Evolutionary conservation across 768 basidiomycete species (phyloP).

Genomic region (Kwoniella dendrophila): DNA sequence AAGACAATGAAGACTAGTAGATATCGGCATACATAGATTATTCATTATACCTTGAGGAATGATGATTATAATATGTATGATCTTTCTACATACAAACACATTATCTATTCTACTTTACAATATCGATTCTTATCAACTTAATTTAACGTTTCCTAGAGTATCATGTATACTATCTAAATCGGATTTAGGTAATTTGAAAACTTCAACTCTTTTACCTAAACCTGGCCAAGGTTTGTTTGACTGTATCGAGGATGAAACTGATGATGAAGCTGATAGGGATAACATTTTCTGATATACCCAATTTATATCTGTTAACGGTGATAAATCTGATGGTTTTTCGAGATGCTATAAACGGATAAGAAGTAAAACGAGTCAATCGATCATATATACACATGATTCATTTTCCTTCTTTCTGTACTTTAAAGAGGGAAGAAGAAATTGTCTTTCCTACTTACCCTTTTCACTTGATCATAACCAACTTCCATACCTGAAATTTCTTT

Average conservation of each 20-base stretch:
- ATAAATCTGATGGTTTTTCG: constrained; percentile 66
- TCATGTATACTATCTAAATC: constrained; percentile 18
- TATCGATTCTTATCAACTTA: no score
- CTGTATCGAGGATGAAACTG: constrained; percentile 61
- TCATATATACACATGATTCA: no score
- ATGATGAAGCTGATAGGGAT: constrained; percentile 38
- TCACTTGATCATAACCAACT: constrained; percentile 79
- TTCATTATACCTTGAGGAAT: no score
- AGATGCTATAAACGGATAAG: constrained; percentile 32
- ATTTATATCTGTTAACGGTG: constrained; percentile 80
- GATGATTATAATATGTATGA: no score
- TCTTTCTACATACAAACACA: no score
- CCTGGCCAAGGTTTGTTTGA: constrained; percentile 81
- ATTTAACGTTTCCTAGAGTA: constrained; percentile 10
- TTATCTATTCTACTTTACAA: no score
- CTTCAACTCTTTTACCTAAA: constrained; percentile 67
- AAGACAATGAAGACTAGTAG: no score
- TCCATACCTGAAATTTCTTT: constrained; percentile 89
- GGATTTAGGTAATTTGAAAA: constrained; percentile 54
- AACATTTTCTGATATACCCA: constrained; percentile 63
- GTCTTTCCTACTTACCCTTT: constrained; percentile 62
- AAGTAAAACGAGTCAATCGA: background rate
- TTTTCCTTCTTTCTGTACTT: background rate
- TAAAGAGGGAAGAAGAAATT: background rate
- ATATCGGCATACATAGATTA: no score